phyloP scores from a whole-genome alignment of 2,329 filamentous ascomycete genomes.

The Penicillium verrucosum region DNA sequence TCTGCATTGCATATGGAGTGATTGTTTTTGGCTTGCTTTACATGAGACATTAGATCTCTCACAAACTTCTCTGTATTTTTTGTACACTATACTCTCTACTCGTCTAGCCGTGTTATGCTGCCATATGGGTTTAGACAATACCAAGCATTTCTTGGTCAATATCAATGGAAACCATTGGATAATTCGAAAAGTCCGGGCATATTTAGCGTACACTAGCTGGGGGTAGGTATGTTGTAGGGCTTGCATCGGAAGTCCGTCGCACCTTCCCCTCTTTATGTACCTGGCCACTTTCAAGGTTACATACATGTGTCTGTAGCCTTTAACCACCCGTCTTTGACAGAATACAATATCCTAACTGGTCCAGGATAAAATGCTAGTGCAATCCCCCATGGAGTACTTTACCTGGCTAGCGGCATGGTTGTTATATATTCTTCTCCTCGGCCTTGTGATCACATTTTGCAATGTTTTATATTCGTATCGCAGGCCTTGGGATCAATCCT shows the following conservation, averaged over 20 bases:
- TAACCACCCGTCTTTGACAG: background rate
- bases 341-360: background rate
- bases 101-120: background rate
- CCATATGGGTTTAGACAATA: background rate
- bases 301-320: background rate
- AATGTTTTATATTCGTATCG: background rate
- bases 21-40: slow-evolving; percentile 7
- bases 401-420: background rate
- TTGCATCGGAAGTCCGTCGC: background rate
- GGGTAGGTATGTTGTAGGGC: background rate
- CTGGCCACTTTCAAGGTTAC: background rate
- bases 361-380: background rate
- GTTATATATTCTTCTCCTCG: background rate
- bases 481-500: background rate
- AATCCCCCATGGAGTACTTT: background rate
- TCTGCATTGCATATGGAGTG: slow-evolving; percentile 23
- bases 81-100: slow-evolving; percentile 14
- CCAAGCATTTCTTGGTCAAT: background rate
- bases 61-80: slow-evolving; percentile 9
- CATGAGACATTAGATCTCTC: slow-evolving; percentile 5
- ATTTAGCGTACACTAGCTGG: background rate
- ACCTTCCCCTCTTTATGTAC: background rate
- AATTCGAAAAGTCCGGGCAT: background rate
- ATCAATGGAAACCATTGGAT: background rate
- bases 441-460: background rate